phyloP scores from a whole-genome alignment of 1,139 yeast genomes.

The Pneumocystis oryctolagi region DNA sequence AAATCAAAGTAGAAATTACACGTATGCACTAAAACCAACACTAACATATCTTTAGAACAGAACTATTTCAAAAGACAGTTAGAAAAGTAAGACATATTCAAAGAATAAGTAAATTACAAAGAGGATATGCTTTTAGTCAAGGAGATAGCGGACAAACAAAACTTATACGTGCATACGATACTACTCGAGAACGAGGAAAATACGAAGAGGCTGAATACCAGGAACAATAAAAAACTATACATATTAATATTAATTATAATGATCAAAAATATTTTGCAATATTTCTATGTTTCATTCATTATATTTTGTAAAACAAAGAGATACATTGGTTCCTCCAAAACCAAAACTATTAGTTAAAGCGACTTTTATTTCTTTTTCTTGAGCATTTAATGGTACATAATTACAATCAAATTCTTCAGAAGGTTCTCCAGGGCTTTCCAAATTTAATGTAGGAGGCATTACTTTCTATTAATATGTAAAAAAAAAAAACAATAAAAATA shows the following conservation, averaged over 20 bases:
- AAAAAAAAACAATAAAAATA: background rate
- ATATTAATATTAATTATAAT: background rate
- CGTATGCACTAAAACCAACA: background rate
- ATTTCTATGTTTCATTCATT: background rate
- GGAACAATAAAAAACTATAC: background rate
- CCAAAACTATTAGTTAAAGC: conserved; percentile 89
- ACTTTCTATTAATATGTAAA: conserved; percentile 14
- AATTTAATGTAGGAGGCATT: conserved; percentile 72
- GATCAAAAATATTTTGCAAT: background rate
- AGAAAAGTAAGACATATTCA: conserved; percentile 96
- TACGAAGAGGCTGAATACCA: conserved; percentile 32
- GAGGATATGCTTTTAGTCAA: conserved; percentile 97
- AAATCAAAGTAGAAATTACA: conserved; percentile 38
- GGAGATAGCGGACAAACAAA: conserved; percentile 89
- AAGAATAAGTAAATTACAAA: conserved; percentile 79
- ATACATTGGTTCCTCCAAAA: conserved; percentile 85
- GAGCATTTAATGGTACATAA: conserved; percentile 41
- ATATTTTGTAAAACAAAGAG: conserved; percentile 25
- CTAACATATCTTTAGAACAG: conserved; percentile 39
- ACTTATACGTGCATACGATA: conserved; percentile 85
- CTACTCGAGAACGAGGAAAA: conserved; percentile 48
- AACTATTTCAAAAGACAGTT: conserved; percentile 92
- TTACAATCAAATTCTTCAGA: conserved; percentile 37
- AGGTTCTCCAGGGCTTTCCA: conserved; percentile 34
- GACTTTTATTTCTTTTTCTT: conserved; percentile 29